These are phyloP conservation scores for Pseudognaphalium luteoalbum DNA, from an alignment of 129 eudicot genomes.

Conservation along the genomic window DNA sequence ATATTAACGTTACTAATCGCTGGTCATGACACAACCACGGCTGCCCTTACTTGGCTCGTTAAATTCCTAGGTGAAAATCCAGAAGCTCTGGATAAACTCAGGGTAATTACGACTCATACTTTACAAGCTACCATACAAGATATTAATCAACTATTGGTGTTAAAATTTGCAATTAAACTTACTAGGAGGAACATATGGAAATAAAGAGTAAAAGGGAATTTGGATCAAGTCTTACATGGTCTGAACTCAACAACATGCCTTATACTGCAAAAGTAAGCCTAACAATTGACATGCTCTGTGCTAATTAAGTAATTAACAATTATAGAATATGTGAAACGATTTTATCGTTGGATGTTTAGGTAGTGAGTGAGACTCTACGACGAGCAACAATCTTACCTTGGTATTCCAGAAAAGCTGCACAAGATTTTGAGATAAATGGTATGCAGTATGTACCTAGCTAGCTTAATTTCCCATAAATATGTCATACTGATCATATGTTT, in stretches of 20 bases:
- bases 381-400: constrained; percentile 78
- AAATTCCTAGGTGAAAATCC: constrained; percentile 72
- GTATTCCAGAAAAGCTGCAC: constrained; percentile 91
- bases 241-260: constrained; percentile 79
- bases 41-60: constrained; percentile 79
- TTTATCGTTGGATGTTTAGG: constrained; percentile 36
- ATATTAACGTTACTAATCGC: constrained; percentile 72
- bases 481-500: background rate
- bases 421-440: constrained; percentile 75
- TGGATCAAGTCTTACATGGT: constrained; percentile 74
- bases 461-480: background rate
- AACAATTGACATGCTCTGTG: background rate
- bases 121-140: background rate
- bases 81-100: constrained; percentile 49
- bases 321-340: background rate
- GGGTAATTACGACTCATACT: constrained; percentile 27
- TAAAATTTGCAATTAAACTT: background rate
- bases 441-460: background rate
- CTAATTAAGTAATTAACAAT: too few relatives aligned
- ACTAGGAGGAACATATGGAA: constrained; percentile 63
- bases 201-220: constrained; percentile 44
- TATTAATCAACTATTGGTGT: background rate
- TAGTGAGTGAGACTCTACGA: constrained; percentile 71
- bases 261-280: constrained; percentile 61
- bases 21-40: constrained; percentile 85